Base-by-base conservation (phyloP, 192 early-diverging fungal genomes). In the Mortierella hygrophila region DNA sequence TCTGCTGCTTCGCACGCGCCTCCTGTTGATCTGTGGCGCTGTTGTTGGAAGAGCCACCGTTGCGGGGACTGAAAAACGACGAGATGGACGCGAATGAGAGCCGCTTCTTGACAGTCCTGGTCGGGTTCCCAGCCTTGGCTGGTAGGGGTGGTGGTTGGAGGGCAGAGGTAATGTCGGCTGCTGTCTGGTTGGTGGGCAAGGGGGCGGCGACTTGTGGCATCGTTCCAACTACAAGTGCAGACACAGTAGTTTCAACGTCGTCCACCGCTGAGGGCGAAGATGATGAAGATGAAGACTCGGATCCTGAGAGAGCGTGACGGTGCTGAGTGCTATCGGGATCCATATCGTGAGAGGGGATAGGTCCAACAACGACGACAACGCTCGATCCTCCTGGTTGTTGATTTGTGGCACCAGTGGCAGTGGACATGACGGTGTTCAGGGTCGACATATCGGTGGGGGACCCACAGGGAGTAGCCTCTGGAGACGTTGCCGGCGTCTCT, bases 61-160 rank as follows among this genome's bases (percentile, higher is more conserved):
- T 76, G 15, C 77, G 71, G 21, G 70, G 23, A 6, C 68, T 76
- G 70, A 86, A 86, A 76, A 86, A 86, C 6, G 75, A 81, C 0
- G 84, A 86, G 44, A 86, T 86, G 18, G 79, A 78, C 7, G 79
- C 84, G 57, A 86, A 86, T 7, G 84, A 86, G 11, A 86, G 79
- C 23, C 75, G 68, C 63, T 81, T 86, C 76, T 86, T 86, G 79
- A 86, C 57, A 11, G 84, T 74, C 7, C 79, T 80, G 15, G 84
- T 78, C 16, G 68, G 77, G 29, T 35, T 71, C 18, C 18, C 1
- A 38, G 77, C 4, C 16, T 47, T 60, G 35, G 68, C 26, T 29
- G 60, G 73, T n/a, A 35, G 37, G 4, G 42, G 73, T 57, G 47
- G 73, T 13, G 42, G 38, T 68, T n/a, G 52, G 26, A 20, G n/a